A percentile compares a stretch with the other conserved stretches of the same genome.
phyloP scores from a whole-genome alignment of 306 rosid genomes.

The Begonia loranthoides region DNA sequence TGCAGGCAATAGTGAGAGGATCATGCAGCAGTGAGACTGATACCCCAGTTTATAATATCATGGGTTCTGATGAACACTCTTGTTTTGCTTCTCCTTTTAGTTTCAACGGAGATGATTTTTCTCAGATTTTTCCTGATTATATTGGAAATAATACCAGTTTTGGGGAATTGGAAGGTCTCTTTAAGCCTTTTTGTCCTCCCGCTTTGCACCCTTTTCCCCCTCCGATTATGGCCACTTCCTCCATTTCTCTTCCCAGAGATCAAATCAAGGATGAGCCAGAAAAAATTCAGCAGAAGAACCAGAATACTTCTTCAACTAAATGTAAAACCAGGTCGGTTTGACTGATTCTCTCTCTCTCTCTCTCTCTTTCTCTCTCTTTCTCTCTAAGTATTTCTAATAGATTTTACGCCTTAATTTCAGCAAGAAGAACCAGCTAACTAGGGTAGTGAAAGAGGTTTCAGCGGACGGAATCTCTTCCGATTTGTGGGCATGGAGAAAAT shows the following conservation, averaged over 20 bases:
- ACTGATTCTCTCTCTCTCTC: neutral
- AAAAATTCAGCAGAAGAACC: constrained; percentile 14
- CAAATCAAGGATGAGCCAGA: constrained; percentile 8
- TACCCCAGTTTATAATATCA: neutral
- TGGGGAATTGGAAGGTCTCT: constrained; percentile 48
- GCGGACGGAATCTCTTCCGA: constrained; percentile 42
- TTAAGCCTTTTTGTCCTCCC: constrained; percentile 55
- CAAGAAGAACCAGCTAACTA: constrained; percentile 51
- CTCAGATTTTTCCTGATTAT: constrained; percentile 26
- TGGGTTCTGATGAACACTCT: neutral
- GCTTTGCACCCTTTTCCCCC: constrained; percentile 27
- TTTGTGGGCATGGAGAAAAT: constrained; percentile 91
- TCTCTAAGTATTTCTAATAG: neutral
- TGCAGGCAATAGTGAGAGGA: constrained; percentile 75
- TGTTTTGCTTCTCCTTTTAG: constrained; percentile 9
- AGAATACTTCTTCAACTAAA: constrained; percentile 8
- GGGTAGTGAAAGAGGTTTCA: constrained; percentile 45
- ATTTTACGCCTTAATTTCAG: constrained; percentile 6
- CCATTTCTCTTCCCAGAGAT: constrained; percentile 30
- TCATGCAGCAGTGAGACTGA: constrained; percentile 4
- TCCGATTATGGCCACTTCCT: constrained; percentile 14
- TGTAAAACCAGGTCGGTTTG: constrained; percentile 36
- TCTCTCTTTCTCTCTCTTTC: neutral
- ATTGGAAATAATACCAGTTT: constrained; percentile 29
- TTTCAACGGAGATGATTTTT: constrained; percentile 21